Evolutionary conservation across 1,284 basidiomycete species (phyloP).

Genomic region (Ceratobasidium sp.): DNA sequence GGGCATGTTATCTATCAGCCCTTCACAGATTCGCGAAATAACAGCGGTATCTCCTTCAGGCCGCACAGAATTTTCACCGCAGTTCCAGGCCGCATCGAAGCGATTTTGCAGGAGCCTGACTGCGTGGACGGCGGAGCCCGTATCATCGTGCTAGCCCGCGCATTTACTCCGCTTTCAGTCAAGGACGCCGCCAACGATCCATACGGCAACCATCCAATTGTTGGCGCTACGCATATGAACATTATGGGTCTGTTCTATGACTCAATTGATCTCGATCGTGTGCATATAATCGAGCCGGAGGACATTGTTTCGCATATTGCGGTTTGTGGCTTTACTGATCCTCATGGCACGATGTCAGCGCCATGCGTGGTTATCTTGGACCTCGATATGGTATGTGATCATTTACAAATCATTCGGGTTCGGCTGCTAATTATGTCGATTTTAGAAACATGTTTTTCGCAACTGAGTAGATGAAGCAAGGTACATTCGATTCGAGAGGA

Average conservation of each 20-base stretch:
- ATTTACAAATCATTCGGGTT: neutral
- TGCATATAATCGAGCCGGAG: conserved; percentile 8
- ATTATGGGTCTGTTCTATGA: neutral
- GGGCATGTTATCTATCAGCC: neutral
- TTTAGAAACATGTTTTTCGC: neutral
- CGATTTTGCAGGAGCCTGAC: neutral
- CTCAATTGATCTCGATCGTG: neutral
- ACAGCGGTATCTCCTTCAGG: neutral
- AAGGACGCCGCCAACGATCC: neutral
- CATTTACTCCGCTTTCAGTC: neutral
- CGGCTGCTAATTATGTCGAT: no score
- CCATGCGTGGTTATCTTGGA: neutral
- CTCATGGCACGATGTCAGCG: neutral
- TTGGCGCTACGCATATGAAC: neutral
- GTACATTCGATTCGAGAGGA: no score
- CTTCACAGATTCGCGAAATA: neutral
- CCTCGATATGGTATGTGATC: conserved; percentile 1
- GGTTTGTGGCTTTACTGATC: neutral
- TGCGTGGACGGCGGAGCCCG: neutral
- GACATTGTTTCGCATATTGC: conserved; percentile 3
- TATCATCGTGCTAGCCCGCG: neutral
- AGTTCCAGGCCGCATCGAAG: neutral
- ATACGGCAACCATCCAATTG: neutral
- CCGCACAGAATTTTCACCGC: neutral
- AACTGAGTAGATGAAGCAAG: no score